A percentile compares a stretch with the other conserved stretches of the same genome.
These are phyloP conservation scores for Sugiyamaella neomexicana DNA, from an alignment of 1,139 yeast species.

Conservation along the genomic window DNA sequence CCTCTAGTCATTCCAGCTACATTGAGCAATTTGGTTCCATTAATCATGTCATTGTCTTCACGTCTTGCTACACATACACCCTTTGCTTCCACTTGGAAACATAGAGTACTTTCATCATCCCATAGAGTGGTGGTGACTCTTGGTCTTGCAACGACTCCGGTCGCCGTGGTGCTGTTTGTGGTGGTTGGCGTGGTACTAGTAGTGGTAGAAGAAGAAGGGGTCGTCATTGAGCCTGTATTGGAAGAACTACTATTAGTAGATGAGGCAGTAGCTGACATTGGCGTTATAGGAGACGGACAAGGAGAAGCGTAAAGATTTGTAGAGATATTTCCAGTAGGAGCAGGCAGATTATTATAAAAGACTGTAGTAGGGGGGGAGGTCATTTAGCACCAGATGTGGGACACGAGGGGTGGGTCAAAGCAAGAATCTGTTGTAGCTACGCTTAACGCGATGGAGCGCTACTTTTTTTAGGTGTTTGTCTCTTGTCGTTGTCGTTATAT, in stretches of 20 bases:
- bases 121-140: conserved; percentile 90
- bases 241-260: not conserved
- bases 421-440: too few relatives aligned
- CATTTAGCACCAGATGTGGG: not conserved
- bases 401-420: not conserved
- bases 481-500: too few relatives aligned
- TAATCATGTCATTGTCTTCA: conserved; percentile 87
- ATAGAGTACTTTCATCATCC: conserved; percentile 92
- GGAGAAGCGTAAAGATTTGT: not conserved
- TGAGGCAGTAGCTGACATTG: conserved; percentile 6
- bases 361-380: not conserved
- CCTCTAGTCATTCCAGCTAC: conserved; percentile 95
- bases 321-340: not conserved
- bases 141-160: conserved; percentile 49
- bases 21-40: conserved; percentile 86
- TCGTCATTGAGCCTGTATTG: conserved; percentile 14
- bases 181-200: conserved; percentile 7
- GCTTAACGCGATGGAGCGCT: not conserved
- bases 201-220: conserved; percentile 7
- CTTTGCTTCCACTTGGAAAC: conserved; percentile 91
- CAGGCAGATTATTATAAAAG: not conserved
- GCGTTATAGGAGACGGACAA: not conserved
- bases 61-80: conserved; percentile 87
- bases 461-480: too few relatives aligned
- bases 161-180: conserved; percentile 8